Conservation (phyloP, 2,329 filamentous ascomycete species). For the Fusarium tjaetaba region DNA sequence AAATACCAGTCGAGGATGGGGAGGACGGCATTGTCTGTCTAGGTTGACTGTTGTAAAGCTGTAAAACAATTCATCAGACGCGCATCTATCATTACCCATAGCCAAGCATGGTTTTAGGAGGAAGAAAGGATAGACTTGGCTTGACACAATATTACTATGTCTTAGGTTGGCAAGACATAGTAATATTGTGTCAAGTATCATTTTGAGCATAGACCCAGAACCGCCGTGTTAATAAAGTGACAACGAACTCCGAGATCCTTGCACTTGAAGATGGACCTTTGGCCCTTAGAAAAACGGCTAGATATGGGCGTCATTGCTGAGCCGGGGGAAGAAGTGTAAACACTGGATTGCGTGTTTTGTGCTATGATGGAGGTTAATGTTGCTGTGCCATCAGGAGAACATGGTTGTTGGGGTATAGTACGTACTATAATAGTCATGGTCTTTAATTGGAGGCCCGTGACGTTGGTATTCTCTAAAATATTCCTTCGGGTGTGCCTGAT, state of each 20-base stretch:
- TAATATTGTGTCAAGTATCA: neutral
- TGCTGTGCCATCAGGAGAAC: conserved; percentile 20
- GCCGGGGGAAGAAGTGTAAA: neutral
- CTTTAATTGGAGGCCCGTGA: conserved; percentile 10
- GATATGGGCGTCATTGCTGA: conserved; percentile 7
- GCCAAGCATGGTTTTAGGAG: neutral
- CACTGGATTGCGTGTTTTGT: conserved; percentile 22
- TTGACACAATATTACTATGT: neutral
- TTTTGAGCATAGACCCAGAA: neutral
- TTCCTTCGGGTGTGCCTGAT: neutral
- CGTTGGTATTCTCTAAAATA: neutral
- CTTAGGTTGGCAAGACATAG: neutral
- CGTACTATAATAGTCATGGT: conserved; percentile 1
- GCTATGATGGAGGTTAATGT: conserved; percentile 5
- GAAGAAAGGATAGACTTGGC: neutral
- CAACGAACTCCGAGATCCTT: neutral
- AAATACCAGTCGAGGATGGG: neutral
- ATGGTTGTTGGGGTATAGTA: neutral
- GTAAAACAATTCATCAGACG: conserved; percentile 11
- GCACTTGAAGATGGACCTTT: neutral
- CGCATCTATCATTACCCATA: neutral
- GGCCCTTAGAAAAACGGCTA: neutral
- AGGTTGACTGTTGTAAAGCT: neutral
- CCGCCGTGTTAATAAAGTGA: neutral
- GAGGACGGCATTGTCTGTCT: neutral